phyloP scores from a whole-genome alignment of 2,329 filamentous ascomycete species.

The Fusarium buxicola region DNA sequence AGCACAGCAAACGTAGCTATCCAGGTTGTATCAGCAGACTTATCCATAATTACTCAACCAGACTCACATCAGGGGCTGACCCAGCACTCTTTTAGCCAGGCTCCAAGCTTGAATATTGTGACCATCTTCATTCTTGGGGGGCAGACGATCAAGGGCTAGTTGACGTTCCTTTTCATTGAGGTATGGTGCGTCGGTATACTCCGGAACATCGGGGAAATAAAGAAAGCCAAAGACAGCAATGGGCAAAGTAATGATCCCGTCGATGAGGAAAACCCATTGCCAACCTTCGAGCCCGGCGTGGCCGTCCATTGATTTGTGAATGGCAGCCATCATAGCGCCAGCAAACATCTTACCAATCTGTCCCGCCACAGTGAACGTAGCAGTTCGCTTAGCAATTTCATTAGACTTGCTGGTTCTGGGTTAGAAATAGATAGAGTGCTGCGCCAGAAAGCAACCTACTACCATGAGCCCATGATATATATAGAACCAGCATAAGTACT shows the following conservation, averaged over 20 bases:
- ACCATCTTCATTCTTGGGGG: constrained; percentile 49
- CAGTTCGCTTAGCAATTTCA: constrained; percentile 69
- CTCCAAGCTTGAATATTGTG: constrained; percentile 50
- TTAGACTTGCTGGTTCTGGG: constrained; percentile 49
- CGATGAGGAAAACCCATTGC: constrained; percentile 56
- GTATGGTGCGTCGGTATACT: constrained; percentile 52
- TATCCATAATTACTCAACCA: rapidly evolving
- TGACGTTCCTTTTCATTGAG: constrained; percentile 50
- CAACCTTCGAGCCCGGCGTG: constrained; percentile 57
- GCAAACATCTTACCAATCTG: constrained; percentile 68
- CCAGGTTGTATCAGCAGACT: not conserved
- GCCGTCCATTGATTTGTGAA: constrained; percentile 51
- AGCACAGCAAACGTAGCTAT: constrained; percentile 26
- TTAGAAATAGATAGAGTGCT: rapidly evolving
- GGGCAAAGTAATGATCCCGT: constrained; percentile 36
- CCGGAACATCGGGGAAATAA: constrained; percentile 47
- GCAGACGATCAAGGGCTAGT: constrained; percentile 47
- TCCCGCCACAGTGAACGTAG: constrained; percentile 68
- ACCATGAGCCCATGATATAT: constrained; percentile 61
- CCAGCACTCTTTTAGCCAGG: constrained; percentile 46
- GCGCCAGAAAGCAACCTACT: constrained; percentile 38
- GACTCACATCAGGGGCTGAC: constrained; percentile 45
- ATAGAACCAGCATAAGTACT: constrained; percentile 49
- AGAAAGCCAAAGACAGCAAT: constrained; percentile 38
- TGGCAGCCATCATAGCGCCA: constrained; percentile 66